Base-by-base conservation (phyloP, 495 filamentous ascomycete species). In the Parachaetomium inaequale region DNA sequence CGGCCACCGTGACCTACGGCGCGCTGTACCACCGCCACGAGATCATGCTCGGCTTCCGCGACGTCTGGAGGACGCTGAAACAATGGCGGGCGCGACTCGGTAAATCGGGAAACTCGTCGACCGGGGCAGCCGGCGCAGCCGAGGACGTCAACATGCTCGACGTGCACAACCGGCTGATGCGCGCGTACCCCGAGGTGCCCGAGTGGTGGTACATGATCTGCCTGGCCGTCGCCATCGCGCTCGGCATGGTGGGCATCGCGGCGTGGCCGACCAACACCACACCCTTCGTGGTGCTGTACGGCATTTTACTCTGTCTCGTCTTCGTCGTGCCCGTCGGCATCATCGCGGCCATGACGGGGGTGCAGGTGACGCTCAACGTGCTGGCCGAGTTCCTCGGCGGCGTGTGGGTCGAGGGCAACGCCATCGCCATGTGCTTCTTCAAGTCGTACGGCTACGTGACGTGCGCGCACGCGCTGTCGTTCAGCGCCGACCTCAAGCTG, bases 371-470 rank as follows among this genome's bases (percentile, higher is more conserved):
- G 4, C 66, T 79, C 25, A 78, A 77, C 59, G 74, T 79, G 45
- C 66, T 79, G 14, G 76, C 76, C 45, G 76, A 79, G 63, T 79
- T 79, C 52, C 76, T 79, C 46, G 76, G 76, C n/a, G 76, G 75
- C 11, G 69, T 72, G 4, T 74, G 61, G 58, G 73, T 76, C 11
- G 68, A 72, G 23, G 75, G 75, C 36, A 77, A 79, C 51, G 75
- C 75, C 32, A 67, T 78, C 55, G 75, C 72, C 61, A 78, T 79
- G 75, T 73, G 73, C 61, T 78, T 70, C 66, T 76, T 78, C 71
- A 78, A 78, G 61, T 67, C 72, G 3, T 78, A 74, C 61, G 76
- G 76, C 12, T 77, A 76, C 51, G 74, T 79, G 10, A 79, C 76
- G 1, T 76, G 74, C 51, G 68, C 72, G 0, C 75, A 78, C 42